Evolutionary conservation across 192 early-diverging fungal genomes (phyloP), one percentile per base, ranked within the genome.

Genomic region (Rhizoclosmatium sp.): DNA sequence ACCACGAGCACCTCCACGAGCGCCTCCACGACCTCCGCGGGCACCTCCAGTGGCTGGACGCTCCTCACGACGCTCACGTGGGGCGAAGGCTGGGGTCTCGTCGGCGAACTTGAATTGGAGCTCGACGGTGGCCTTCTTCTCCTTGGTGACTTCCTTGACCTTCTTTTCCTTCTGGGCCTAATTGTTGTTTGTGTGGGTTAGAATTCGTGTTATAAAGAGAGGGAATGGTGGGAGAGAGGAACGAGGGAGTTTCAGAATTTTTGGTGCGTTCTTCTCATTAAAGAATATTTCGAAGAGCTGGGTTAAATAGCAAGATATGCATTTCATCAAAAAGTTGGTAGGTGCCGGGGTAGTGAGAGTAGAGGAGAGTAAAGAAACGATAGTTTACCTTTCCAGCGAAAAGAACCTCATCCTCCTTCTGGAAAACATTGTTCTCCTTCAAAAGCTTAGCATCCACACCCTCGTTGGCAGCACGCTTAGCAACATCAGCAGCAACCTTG

Each of bases 41-140:
- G 89, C 85, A 66, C 87, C 83, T 69, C 87, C 79, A 74, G 82
- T 81, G 76, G 81, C 82, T 64, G 82, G 82, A 67, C 87, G 87
- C 16, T 7, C 9, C 54, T 84, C 85, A 81, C 84, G 74, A 75
- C 83, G 80, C 39, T 76, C 80, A 65, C 76, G 69, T 45, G 82
- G 79, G 67, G 64, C 19, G 46, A 21, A 46, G 12, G 45, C 76
- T 21, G 68, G 71, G 68, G 87, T 79, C 78, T 88, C 85, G 54
- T 95, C 93, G 44, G 83, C 87, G 85, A 95, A 96, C 76, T 90
- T 89, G 83, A 92, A 93, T 85, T 96, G 93, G 64, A 96, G 92
- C 76, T 89, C 91, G 49, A 94, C 85, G 61, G 91, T 79, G 61
- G 87, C 86, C 88, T 95, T 95, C 78, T 90, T 49, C 21, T 75